Evolutionary conservation across 345 rosid species (phyloP), one percentile per base, ranked within the genome.

Genomic region (Trapa bicornis): DNA sequence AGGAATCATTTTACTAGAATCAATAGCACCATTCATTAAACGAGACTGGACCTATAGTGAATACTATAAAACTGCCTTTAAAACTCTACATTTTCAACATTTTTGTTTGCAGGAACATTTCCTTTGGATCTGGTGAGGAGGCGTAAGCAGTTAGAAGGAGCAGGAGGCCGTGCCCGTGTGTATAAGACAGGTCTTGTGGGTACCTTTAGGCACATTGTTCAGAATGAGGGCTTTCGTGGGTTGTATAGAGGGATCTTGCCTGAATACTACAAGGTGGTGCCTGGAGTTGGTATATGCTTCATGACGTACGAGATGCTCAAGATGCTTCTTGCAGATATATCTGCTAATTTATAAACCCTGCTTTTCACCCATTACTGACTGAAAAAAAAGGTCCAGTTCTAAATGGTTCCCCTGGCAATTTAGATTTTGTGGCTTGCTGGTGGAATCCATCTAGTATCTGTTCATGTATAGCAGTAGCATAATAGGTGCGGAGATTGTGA

Each of bases 41-140:
- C 2, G 7, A 41, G 43, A 41, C 43, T 41, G 4, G 43, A 17
- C 6, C 17, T 5, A 16, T 52, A 16, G 57, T 16, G 61, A 22
- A 11, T 8, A 57, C 29, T 9, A 29, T 52, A 52, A 52, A 15
- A 5, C 16, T 8, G 16, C 6, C 35, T 9, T 57, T 57, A 29
- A 57, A 29, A 12, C 29, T 57, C 32, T 37, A 35, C 36, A 36
- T 11, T 45, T 47, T 61, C n/a, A 36, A 39, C 56, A 67, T 2
- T 52, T 2, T 47, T 70, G 47, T 68, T 33, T 70, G 80, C 88
- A 93, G 97, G 83, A 53, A 93, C 95, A 42, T 93, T 93, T 75
- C 94, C 98, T 2, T 67, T 88, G 79, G 98, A 93, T 82, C 88
- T 90, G 78, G 93, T 93, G 84, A 86, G 97, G 75, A 82, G 97